Evolutionary conservation across 2,329 filamentous ascomycete genomes (phyloP).

Genomic region (Chaetothyriales sp.): DNA sequence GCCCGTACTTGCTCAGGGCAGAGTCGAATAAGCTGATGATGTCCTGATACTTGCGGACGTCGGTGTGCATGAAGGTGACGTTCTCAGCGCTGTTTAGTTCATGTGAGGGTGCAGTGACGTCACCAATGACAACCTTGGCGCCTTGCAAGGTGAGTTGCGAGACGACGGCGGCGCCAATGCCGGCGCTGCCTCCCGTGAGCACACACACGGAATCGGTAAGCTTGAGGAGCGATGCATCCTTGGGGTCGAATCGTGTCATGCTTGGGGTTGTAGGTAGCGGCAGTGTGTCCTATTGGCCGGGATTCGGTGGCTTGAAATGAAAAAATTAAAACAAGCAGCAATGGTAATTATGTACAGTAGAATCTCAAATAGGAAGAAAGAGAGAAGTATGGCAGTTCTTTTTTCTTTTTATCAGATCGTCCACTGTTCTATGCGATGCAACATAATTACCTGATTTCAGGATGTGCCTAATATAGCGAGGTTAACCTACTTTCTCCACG

Average conservation of each 20-base stretch:
- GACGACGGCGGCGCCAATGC: constrained; percentile 28
- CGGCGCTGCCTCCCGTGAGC: constrained; percentile 15
- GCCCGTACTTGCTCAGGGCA: constrained; percentile 1
- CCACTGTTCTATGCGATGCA: not conserved
- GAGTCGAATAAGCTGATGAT: constrained; percentile 2
- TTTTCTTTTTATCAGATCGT: not conserved
- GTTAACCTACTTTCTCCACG: not conserved
- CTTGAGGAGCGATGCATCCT: not conserved
- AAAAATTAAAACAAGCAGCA: too few species aligned
- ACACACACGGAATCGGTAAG: not conserved
- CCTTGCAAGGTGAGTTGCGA: not conserved
- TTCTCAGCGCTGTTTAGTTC: not conserved
- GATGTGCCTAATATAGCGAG: not conserved
- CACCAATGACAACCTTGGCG: constrained; percentile 6
- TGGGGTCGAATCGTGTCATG: not conserved
- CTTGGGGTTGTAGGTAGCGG: not conserved
- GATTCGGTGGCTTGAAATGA: too few species aligned
- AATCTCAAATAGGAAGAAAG: not conserved
- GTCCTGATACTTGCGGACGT: constrained; percentile 1
- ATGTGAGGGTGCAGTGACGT: not conserved
- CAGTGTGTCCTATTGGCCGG: too few species aligned
- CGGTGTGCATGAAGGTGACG: not conserved
- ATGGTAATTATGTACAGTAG: too few species aligned
- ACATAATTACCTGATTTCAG: not conserved
- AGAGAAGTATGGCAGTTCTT: not conserved